These are phyloP conservation scores for Calonectria montana DNA, from an alignment of 2,329 filamentous ascomycete genomes.

Conservation along the genomic window DNA sequence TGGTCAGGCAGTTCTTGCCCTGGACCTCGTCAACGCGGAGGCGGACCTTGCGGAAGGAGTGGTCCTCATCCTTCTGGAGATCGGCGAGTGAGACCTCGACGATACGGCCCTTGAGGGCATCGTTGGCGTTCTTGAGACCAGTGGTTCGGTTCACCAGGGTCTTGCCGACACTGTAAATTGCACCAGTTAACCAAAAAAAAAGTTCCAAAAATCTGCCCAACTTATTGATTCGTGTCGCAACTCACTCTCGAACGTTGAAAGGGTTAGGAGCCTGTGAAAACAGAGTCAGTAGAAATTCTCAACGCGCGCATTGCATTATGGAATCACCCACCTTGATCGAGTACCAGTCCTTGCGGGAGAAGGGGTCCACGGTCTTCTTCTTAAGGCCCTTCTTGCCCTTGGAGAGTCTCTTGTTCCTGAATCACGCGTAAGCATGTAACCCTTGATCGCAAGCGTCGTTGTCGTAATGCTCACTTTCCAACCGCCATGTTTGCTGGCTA, in stretches of 20 bases:
- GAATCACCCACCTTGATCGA: constrained; percentile 80
- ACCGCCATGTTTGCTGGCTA: constrained; percentile 69
- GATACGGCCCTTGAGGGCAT: constrained; percentile 98
- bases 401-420: constrained; percentile 99
- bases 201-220: constrained; percentile 26
- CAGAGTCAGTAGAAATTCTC: constrained; percentile 30
- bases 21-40: constrained; percentile 98
- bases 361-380: constrained; percentile 98
- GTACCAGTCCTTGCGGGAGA: constrained; percentile 99
- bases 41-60: constrained; percentile 99
- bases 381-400: constrained; percentile 99
- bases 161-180: constrained; percentile 87
- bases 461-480: constrained; percentile 63
- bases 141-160: constrained; percentile 99
- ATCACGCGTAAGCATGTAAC: constrained; percentile 38
- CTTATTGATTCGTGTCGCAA: constrained; percentile 43
- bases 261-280: constrained; percentile 83
- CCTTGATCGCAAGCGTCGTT: constrained; percentile 1
- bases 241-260: constrained; percentile 97
- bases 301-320: background rate
- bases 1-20: constrained; percentile 99
- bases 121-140: constrained; percentile 99
- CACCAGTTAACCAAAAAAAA: constrained; percentile 29
- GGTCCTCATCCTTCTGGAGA: constrained; percentile 99
- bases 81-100: constrained; percentile 99